phyloP scores from a whole-genome alignment of 306 rosid species.

The Gastrolobium villosum region DNA sequence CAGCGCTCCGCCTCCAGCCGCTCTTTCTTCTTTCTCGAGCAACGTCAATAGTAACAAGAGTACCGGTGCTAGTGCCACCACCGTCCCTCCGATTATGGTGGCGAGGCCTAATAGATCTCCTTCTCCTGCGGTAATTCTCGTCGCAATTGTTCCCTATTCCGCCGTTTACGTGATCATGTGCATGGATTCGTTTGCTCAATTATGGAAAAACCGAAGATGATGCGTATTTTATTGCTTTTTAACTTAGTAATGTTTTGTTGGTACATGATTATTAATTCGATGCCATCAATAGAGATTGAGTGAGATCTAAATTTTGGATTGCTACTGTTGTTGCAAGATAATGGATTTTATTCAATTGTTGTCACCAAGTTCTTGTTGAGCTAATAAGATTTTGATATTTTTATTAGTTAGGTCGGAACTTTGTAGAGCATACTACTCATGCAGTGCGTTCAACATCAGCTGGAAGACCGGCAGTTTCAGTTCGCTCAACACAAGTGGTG shows the following conservation, averaged over 20 bases:
- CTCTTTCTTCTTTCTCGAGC: conserved; percentile 59
- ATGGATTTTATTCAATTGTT: conserved; percentile 40
- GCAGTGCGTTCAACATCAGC: conserved; percentile 87
- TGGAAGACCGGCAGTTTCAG: conserved; percentile 84
- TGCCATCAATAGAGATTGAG: not conserved
- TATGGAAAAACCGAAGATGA: not conserved
- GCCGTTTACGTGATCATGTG: not conserved
- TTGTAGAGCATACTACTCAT: conserved; percentile 77
- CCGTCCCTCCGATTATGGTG: conserved; percentile 70
- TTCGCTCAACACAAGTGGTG: conserved; percentile 62
- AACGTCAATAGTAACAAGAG: conserved; percentile 45
- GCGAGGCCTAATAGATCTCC: conserved; percentile 91
- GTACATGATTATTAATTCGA: conserved; percentile 25
- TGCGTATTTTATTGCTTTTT: conserved; percentile 5
- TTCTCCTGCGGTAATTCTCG: conserved; percentile 96
- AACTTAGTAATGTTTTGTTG: conserved; percentile 1
- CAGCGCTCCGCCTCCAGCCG: conserved; percentile 60
- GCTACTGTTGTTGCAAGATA: conserved; percentile 9
- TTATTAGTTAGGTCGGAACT: conserved; percentile 99
- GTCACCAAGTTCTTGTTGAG: conserved; percentile 37
- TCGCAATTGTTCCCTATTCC: not conserved
- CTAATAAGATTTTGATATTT: conserved; percentile 73
- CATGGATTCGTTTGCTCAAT: conserved; percentile 32
- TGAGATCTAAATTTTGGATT: conserved; percentile 35
- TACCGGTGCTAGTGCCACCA: conserved; percentile 35